Base-by-base conservation (phyloP, 768 basidiomycete genomes). In the Russula dissimulans region DNA sequence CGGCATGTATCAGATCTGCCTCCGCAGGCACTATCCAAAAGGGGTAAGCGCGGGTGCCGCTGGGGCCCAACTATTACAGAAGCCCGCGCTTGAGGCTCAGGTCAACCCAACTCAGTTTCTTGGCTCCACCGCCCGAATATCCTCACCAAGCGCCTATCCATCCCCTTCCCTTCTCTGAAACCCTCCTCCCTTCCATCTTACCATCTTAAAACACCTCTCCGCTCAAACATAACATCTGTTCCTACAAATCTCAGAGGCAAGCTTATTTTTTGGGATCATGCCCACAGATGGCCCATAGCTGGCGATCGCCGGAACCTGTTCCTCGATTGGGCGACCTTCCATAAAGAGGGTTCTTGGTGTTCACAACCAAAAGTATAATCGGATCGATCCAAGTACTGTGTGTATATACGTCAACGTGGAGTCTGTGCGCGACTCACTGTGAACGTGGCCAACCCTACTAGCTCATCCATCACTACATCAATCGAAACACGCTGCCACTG, bases 21-120 rank as follows among this genome's bases (percentile, higher is more conserved):
- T 60, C 53, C 58, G 60, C 59, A 63, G 60, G 60, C 59, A 63
- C 62, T 6, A 34, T 5, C 62, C 50, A 47, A 61, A 62, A 61
- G 41, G 54, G 62, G 59, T 45, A 61, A 52, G 62, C 54, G 59
- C 59, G 44, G 62, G 54, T 61, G 62, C 62, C 62, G 62, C 62
- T 63, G 62, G 62, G 62, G 48, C 43, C 49, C 49, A 61, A 60
- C 59, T 46, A 52, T 57, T 61, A 61, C 52, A 61, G 62, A 63
- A 63, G 62, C 60, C 62, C 60, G 54, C 53, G 59, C 59, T 50
- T 54, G 62, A 60, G 59, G 59, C 59, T 61, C 60, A 56, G 60
- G 54, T 48, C 54, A 56, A 56, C 47, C 54, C 48, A 61, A 61
- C 34, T 50, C 60, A 55, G 49, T 50, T 61, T 49, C 53, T 61